Conservation (phyloP, 23 red algal genomes). For the Gracilaria caudata region DNA sequence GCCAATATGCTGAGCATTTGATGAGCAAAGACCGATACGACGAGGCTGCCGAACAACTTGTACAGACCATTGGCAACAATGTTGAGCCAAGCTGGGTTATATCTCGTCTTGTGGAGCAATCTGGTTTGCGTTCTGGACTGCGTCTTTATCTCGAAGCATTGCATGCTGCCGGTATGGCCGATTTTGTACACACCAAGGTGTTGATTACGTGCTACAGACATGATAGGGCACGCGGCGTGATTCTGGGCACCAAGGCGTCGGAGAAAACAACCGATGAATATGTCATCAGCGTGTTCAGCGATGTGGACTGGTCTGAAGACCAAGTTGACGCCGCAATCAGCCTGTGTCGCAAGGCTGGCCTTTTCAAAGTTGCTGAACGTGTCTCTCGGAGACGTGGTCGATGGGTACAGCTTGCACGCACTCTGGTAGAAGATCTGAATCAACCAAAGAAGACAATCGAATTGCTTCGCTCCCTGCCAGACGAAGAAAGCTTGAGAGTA, state of each 20-base stretch:
- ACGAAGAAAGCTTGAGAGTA: conserved; percentile 58
- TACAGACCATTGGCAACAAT: conserved; percentile 63
- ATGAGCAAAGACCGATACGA: conserved; percentile 78
- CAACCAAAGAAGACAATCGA: conserved; percentile 45
- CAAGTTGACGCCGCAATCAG: conserved; percentile 74
- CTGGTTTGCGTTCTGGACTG: conserved; percentile 70
- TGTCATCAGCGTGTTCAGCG: conserved; percentile 68
- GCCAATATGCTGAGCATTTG: conserved; percentile 64
- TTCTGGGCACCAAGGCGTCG: conserved; percentile 50
- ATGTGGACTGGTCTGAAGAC: conserved; percentile 68
- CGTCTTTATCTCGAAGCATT: conserved; percentile 82
- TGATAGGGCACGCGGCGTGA: conserved; percentile 65
- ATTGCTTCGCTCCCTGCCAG: conserved; percentile 61
- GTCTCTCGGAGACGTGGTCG: conserved; percentile 48
- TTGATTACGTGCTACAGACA: conserved; percentile 90
- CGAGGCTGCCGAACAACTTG: conserved; percentile 66
- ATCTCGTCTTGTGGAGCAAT: conserved; percentile 77
- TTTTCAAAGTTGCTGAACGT: conserved; percentile 68
- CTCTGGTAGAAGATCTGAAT: conserved; percentile 62
- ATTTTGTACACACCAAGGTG: conserved; percentile 76
- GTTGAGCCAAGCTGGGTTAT: conserved; percentile 85
- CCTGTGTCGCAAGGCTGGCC: conserved; percentile 63
- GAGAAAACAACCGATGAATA: conserved; percentile 77
- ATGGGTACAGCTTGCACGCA: conserved; percentile 57
- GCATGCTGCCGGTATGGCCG: conserved; percentile 66